Conservation (phyloP, 352 stramenopile species). For the Blastocystis hominis region DNA sequence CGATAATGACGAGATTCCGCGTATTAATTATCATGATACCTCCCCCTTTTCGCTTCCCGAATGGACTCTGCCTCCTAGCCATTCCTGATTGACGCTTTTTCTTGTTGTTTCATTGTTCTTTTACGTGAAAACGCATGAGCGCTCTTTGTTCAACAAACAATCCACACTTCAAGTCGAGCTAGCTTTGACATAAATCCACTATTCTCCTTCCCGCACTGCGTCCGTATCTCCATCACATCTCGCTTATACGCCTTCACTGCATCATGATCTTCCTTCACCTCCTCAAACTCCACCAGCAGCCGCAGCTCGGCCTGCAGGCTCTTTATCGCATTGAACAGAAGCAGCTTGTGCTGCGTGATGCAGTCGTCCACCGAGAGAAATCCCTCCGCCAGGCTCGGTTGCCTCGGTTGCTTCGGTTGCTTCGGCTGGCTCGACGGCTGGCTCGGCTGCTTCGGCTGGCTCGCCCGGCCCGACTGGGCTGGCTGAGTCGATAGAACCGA, state of each 20-base stretch:
- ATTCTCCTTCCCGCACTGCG: background rate
- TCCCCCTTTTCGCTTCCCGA: background rate
- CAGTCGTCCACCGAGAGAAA: background rate
- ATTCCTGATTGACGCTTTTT: background rate
- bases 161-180: background rate
- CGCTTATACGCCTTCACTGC: background rate
- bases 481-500: background rate
- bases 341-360: background rate
- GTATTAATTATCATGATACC: background rate
- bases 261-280: background rate
- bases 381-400: background rate
- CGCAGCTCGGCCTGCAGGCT: background rate
- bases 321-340: background rate
- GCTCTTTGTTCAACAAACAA: background rate
- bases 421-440: background rate
- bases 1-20: background rate
- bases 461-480: background rate
- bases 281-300: conserved; percentile 1
- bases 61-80: background rate
- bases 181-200: background rate
- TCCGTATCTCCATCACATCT: background rate
- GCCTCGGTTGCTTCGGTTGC: background rate
- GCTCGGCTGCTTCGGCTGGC: background rate
- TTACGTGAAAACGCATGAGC: too few species aligned
- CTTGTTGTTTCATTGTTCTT: background rate